Evolutionary conservation across 768 basidiomycete species (phyloP), one percentile per base, ranked within the genome.

Genomic region (Strobilomyces dryophilus): DNA sequence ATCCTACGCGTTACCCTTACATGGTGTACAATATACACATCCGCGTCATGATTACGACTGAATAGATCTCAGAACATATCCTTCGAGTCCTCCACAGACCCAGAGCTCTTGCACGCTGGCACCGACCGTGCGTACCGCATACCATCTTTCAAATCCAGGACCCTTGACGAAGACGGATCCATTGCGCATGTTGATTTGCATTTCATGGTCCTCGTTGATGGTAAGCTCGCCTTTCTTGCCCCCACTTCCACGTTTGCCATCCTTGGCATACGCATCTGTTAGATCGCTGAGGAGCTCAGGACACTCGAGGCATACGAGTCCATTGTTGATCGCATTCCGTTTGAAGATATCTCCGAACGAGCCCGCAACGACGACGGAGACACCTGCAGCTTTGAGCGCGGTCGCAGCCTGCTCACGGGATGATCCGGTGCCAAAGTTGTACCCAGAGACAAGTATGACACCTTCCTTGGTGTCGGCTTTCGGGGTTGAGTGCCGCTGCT

Each of bases 271-370:
- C 44, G 73, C 69, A 37, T 73, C 71, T 1, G 97, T 98, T 51
- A 98, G 75, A 60, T 97, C 93, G 17, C 75, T 72, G 17, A 98
- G 87, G 37, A 99, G 81, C 63, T 89, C 89, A 0, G 95, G 95
- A 53, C 84, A 88, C 72, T 98, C 95, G 42, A 98, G 71, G 66
- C 97, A 97, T 47, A 99, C 91, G 7, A 99, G 78, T 10, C 94
- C 95, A 66, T 99, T 98, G 74, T 99, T 99, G 74, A 98, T 98
- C 17, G 93, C 89, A 70, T 99, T 99, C 31, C 97, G 85, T 76
- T 98, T 98, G 80, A 97, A 99, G 64, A 98, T 98, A 69, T 99
- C 97, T 10, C 97, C 95, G 61, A 99, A 99, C 29, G 94, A 97
- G 32, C 95, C 97, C n/a, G 93, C 93, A 53, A 99, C 80, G 51